Percentiles rank a stretch among this genome's conserved stretches.
Evolutionary conservation across 2,329 filamentous ascomycete genomes (phyloP).

Genomic region (Hypoxylon sp.): DNA sequence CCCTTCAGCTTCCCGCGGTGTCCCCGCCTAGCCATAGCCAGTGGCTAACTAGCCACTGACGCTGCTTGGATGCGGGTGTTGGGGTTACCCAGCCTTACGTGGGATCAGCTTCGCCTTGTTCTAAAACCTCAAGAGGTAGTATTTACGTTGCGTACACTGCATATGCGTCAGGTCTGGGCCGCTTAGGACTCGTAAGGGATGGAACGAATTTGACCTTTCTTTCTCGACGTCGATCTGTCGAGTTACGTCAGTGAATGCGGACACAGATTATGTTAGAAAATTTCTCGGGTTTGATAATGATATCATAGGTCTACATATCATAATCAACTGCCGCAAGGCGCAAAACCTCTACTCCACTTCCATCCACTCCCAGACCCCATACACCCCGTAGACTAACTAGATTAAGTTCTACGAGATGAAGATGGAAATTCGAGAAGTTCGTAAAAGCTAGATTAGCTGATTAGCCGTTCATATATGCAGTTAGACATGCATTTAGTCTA

Average conservation of each 20-base stretch:
- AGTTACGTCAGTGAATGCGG: conserved; percentile 26
- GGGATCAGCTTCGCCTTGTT: conserved; percentile 37
- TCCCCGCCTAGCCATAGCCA: conserved; percentile 30
- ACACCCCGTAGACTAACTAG: conserved; percentile 26
- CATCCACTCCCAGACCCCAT: conserved; percentile 1
- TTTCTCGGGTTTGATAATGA: conserved; percentile 21
- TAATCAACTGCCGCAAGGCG: conserved; percentile 26
- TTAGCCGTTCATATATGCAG: not conserved
- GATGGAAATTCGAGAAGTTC: conserved; percentile 26
- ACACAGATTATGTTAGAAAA: not conserved
- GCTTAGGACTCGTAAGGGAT: conserved; percentile 3
- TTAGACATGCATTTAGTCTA: not conserved
- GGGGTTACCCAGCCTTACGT: conserved; percentile 36
- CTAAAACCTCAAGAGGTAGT: conserved; percentile 29
- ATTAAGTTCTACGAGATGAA: conserved; percentile 22
- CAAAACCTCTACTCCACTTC: conserved; percentile 23
- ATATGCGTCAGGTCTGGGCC: conserved; percentile 10
- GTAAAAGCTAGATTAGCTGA: conserved; percentile 16
- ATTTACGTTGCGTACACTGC: conserved; percentile 19
- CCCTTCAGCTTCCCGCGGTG: conserved; percentile 28
- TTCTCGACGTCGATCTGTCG: conserved; percentile 4
- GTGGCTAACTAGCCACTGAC: no score
- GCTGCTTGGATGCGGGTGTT: conserved; percentile 20
- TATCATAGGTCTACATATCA: conserved; percentile 34
- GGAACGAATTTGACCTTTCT: not conserved